Evolutionary conservation across 768 basidiomycete genomes (phyloP), one percentile per base, ranked within the genome.

Genomic region (Termitomyces sp.): DNA sequence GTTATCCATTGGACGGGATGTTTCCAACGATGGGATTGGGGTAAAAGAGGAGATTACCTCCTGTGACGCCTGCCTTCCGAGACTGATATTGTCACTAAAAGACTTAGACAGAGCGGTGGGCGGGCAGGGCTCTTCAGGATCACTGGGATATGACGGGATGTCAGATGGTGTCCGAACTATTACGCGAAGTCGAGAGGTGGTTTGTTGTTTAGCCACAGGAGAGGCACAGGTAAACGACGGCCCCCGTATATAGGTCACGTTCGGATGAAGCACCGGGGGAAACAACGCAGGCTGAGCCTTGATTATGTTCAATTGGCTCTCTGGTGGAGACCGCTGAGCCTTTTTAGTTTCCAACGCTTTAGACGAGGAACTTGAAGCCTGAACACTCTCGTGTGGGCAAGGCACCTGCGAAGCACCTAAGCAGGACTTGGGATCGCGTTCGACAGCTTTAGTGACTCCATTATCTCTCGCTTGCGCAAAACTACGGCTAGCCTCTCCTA

Each of bases 401-500:
- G 47, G 27, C 24, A 37, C 31, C 22, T 50, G 22, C 8, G 22
- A 53, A 55, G 22, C 31, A 34, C 22, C 34, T 10, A 8, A 12
- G 16, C 18, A 8, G n/a, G n/a, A 10, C 31, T 55, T 24, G 10
- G n/a, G n/a, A 27, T 39, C 20, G 51, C 53, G 53, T 46, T 57
- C 59, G 18, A 75, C 64, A 46, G 70, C 57, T 34, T 64, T 70
- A 8, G 69, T 71, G 42, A 64, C 63, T 49, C 76, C 74, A 46
- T 60, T 66, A 4, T 57, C 54, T 29, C 57, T 53, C 42, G 66
- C 73, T 52, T 67, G 59, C 3, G 60, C 48, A 62, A 75, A 77
- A 46, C 64, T 65, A 6, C 62, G 60, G 22, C 44, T 36, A 0
- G 83, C 83, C 59, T 82, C 75, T 29, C 70, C 75, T 59, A 76